These are phyloP conservation scores for Spirogloea muscicola DNA, from an alignment of 139 green algal species.

Conservation along the genomic window DNA sequence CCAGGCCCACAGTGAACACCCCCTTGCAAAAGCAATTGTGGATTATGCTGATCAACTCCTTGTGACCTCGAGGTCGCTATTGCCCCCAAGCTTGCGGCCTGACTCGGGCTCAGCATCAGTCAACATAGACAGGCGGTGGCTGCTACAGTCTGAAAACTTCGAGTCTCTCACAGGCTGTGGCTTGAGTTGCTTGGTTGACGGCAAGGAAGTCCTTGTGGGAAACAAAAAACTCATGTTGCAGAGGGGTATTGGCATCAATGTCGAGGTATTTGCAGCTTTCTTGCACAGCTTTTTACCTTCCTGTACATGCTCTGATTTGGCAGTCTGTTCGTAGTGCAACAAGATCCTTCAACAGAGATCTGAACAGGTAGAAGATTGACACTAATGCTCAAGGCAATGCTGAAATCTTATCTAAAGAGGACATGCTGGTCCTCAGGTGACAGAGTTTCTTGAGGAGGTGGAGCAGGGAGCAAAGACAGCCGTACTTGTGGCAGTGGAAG, in stretches of 20 bases:
- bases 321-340: too few species aligned
- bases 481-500: conserved; percentile 64
- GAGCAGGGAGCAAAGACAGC: conserved; percentile 61
- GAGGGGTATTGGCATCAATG: conserved; percentile 8
- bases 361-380: too few species aligned
- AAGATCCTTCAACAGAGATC: too few species aligned
- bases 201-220: conserved; percentile 36
- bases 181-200: conserved; percentile 35
- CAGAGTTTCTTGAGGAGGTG: conserved; percentile 19
- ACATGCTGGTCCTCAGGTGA: too few species aligned
- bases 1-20: conserved; percentile 74
- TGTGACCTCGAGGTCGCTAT: too few species aligned
- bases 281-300: too few species aligned
- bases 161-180: conserved; percentile 40
- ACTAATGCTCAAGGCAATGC: too few species aligned
- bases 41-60: conserved; percentile 41
- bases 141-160: conserved; percentile 22
- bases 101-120: too few species aligned
- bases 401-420: too few species aligned
- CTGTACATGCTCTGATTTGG: too few species aligned
- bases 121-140: conserved; percentile 31
- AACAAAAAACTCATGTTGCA: conserved; percentile 43
- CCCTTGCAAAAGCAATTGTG: conserved; percentile 76
- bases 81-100: too few species aligned
- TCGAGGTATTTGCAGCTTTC: too few species aligned